phyloP scores from a whole-genome alignment of 2,329 filamentous ascomycete species.

The Botrytis fragariae region DNA sequence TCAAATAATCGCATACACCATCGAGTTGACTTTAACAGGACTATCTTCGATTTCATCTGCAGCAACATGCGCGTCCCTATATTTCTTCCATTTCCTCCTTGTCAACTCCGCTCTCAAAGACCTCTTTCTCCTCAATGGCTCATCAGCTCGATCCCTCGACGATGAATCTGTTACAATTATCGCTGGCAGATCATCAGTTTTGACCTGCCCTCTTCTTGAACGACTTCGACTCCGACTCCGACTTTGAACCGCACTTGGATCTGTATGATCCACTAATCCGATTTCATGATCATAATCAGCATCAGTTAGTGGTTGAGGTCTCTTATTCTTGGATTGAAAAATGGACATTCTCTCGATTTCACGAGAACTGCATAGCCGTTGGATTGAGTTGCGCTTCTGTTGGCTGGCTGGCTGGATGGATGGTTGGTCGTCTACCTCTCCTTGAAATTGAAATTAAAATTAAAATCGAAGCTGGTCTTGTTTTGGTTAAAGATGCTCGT shows the following conservation, averaged over 20 bases:
- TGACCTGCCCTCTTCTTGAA: slow-evolving; percentile 20
- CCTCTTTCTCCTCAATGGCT: slow-evolving; percentile 28
- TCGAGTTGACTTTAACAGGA: slow-evolving; percentile 2
- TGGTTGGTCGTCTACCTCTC: not conserved
- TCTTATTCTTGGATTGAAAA: slow-evolving; percentile 18
- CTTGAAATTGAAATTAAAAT: not conserved
- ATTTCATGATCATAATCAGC: slow-evolving; percentile 71
- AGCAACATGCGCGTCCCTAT: slow-evolving; percentile 40
- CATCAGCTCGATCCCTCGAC: slow-evolving; percentile 31
- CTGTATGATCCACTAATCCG: slow-evolving; percentile 55
- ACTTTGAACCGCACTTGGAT: slow-evolving; percentile 22
- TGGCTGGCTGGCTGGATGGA: not conserved
- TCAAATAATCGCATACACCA: slow-evolving; percentile 5
- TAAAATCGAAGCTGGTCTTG: not conserved
- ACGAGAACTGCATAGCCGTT: slow-evolving; percentile 18
- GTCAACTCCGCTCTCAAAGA: slow-evolving; percentile 33
- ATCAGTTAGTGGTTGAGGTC: slow-evolving; percentile 54
- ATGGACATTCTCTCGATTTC: slow-evolving; percentile 18
- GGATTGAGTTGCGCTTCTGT: not conserved
- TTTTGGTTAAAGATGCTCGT: not conserved
- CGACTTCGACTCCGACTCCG: slow-evolving; percentile 21
- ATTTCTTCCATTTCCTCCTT: slow-evolving; percentile 35
- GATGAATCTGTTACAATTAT: slow-evolving; percentile 28
- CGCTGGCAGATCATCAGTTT: not conserved
- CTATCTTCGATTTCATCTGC: slow-evolving; percentile 19